phyloP scores from a whole-genome alignment of 2,329 filamentous ascomycete genomes.

The Curvularia sp. region DNA sequence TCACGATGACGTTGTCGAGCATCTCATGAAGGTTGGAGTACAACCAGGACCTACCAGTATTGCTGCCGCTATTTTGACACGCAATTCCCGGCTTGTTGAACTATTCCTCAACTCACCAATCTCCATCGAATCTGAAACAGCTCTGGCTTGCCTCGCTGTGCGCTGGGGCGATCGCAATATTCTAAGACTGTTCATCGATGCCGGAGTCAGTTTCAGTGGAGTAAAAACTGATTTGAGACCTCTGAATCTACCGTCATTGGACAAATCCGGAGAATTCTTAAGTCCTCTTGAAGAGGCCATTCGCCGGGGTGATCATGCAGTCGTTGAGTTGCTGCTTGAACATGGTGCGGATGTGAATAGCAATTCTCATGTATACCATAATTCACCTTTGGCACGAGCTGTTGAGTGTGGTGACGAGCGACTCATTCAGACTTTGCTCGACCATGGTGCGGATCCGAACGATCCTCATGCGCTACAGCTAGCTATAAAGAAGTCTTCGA shows the following conservation, averaged over 20 bases:
- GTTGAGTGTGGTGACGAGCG: background rate
- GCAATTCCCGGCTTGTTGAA: background rate
- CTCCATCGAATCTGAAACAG: too few species aligned
- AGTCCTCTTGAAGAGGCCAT: background rate
- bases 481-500: background rate
- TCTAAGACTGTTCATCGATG: background rate
- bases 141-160: background rate
- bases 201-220: background rate
- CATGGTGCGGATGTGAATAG: background rate
- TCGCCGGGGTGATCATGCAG: background rate
- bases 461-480: background rate
- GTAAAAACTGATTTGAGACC: accelerated
- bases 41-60: background rate
- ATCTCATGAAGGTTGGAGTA: background rate
- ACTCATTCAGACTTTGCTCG: background rate
- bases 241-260: background rate
- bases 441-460: background rate
- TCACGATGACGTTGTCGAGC: background rate
- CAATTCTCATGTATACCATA: accelerated
- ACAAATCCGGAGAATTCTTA: background rate
- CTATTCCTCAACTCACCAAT: too few species aligned
- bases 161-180: background rate
- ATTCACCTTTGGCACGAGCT: background rate
- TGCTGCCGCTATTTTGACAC: background rate
- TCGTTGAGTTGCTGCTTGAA: background rate